phyloP scores from a whole-genome alignment of 306 rosid genomes.

The Carpinus fangiana region DNA sequence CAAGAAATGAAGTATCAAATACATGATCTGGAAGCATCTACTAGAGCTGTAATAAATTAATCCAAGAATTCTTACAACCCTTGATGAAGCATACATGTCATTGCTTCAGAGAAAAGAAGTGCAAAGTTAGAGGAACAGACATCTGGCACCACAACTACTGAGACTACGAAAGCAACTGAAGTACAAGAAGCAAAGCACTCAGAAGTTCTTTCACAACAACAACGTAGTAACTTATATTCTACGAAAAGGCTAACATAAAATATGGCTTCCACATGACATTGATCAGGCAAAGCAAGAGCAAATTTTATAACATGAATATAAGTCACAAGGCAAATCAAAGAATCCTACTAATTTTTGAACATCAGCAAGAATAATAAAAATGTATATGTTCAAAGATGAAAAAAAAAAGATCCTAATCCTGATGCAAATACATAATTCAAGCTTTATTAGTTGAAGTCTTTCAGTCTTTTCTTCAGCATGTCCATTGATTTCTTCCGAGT shows the following conservation, averaged over 20 bases:
- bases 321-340: constrained; percentile 8
- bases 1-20: neutral
- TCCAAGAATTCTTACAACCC: neutral
- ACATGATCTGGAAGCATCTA: neutral
- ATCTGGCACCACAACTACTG: neutral
- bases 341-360: constrained; percentile 19
- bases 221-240: neutral
- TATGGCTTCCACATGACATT: neutral
- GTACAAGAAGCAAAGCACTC: neutral
- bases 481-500: constrained; percentile 93
- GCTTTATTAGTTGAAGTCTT: constrained; percentile 68
- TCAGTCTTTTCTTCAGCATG: constrained; percentile 74
- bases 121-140: neutral
- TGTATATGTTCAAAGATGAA: neutral
- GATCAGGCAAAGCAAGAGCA: neutral
- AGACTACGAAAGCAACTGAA: neutral
- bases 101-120: neutral
- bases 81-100: neutral
- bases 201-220: neutral
- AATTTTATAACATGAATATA: constrained; percentile 9
- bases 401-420: constrained; percentile 29
- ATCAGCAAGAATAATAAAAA: constrained; percentile 10
- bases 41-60: neutral
- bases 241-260: neutral
- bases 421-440: constrained; percentile 28